Conservation (phyloP, 208 protist species). For the Herpetomonas tarakana region DNA sequence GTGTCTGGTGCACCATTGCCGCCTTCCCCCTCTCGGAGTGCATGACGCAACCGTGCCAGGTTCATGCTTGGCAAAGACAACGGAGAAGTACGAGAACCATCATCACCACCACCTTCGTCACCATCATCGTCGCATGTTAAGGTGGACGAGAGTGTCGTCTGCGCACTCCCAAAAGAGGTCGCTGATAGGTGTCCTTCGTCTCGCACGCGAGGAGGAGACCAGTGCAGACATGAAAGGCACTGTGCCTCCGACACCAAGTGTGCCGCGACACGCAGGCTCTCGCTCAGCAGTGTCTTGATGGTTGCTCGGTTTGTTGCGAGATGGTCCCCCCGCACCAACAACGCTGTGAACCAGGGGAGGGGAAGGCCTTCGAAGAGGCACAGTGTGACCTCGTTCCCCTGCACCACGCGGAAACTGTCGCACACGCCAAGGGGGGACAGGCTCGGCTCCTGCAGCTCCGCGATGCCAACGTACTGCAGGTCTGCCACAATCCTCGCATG, state of each 20-base stretch:
- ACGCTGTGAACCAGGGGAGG: not conserved
- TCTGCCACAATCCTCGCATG: conserved; percentile 49
- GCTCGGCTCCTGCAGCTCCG: conserved; percentile 27
- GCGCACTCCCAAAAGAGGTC: not conserved
- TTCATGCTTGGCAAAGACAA: too few relatives aligned
- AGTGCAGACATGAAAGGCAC: not conserved
- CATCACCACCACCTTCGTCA: too few relatives aligned
- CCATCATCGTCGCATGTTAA: too few relatives aligned
- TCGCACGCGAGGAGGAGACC: too few relatives aligned
- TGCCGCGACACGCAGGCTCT: not conserved
- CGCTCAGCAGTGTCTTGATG: not conserved
- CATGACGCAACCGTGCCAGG: too few relatives aligned
- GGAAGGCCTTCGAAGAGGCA: conserved; percentile 12
- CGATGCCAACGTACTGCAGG: conserved; percentile 55
- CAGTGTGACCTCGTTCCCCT: conserved; percentile 22
- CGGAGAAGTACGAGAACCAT: too few relatives aligned
- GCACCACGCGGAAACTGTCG: conserved; percentile 33
- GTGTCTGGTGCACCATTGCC: too few relatives aligned
- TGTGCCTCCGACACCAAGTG: not conserved
- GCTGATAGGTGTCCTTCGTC: not conserved
- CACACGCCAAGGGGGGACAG: conserved; percentile 37
- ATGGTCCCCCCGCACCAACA: too few relatives aligned
- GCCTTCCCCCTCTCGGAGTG: too few relatives aligned
- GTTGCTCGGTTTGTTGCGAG: too few relatives aligned
- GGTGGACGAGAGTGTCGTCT: too few relatives aligned